Percentiles rank a stretch among this genome's conserved stretches.
These are phyloP conservation scores for Pseudocercospora pini-densiflorae DNA, from an alignment of 2,329 filamentous ascomycete species.

Conservation along the genomic window DNA sequence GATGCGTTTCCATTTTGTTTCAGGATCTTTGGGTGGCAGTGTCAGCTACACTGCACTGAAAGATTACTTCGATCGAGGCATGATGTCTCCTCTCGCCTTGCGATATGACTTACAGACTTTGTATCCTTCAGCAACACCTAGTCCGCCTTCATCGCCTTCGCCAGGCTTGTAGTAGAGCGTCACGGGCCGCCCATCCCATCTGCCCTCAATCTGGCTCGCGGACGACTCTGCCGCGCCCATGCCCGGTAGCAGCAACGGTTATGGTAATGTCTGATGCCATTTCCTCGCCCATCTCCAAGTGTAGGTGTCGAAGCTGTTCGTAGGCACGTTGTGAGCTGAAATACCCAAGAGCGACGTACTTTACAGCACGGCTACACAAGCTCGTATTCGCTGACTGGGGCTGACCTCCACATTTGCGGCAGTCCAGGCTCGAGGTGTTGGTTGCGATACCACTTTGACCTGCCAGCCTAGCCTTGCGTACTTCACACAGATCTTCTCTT, in stretches of 20 bases:
- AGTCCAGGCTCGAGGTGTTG: background rate
- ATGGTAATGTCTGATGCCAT: background rate
- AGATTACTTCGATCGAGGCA: background rate
- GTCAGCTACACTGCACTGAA: background rate
- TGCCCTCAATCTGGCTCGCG: conserved; percentile 27
- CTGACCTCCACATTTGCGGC: background rate
- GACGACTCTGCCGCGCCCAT: conserved; percentile 32
- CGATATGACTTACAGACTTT: conserved; percentile 26
- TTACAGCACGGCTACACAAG: background rate
- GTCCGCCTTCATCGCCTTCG: conserved; percentile 22
- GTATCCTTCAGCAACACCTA: conserved; percentile 32
- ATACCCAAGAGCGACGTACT: background rate
- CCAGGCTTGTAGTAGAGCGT: conserved; percentile 33
- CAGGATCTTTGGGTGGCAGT: conserved; percentile 14
- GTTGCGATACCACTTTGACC: background rate
- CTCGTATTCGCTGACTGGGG: background rate
- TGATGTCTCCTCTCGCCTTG: background rate
- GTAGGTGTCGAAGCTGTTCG: background rate
- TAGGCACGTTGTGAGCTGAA: background rate
- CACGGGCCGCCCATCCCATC: conserved; percentile 33
- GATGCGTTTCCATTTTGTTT: conserved; percentile 27
- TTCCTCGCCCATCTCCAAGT: background rate
- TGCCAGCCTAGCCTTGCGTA: background rate
- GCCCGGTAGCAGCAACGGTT: background rate
- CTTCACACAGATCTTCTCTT: background rate